Evolutionary conservation across 1,139 yeast genomes (phyloP).

Genomic region (Debaryomyces subglobosus): DNA sequence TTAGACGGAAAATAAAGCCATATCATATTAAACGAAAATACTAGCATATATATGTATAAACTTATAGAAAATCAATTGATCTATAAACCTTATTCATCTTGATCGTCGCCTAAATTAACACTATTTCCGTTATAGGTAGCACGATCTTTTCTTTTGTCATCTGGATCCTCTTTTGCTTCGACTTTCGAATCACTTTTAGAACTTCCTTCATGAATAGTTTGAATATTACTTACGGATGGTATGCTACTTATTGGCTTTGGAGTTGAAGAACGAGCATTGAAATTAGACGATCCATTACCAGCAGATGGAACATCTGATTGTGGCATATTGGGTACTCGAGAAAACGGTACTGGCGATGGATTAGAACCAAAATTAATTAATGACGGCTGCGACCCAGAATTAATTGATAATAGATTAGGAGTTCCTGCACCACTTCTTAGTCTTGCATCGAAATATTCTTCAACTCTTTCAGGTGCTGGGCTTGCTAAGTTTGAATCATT

Average conservation of each 20-base stretch:
- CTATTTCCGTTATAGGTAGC: conserved; percentile 28
- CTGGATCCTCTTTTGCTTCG: background rate
- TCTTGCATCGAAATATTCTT: conserved; percentile 3
- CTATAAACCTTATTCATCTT: background rate
- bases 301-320: background rate
- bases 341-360: conserved; percentile 10
- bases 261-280: conserved; percentile 19
- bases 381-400: conserved; percentile 19
- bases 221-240: conserved; percentile 24
- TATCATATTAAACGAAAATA: background rate
- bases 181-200: background rate
- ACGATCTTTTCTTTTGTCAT: conserved; percentile 7
- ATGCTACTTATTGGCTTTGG: conserved; percentile 18
- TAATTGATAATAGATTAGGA: conserved; percentile 24
- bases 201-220: conserved; percentile 23
- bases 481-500: background rate
- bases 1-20: background rate
- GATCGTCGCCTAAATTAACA: conserved; percentile 12
- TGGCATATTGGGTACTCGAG: background rate
- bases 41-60: background rate
- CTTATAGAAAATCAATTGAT: background rate
- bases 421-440: conserved; percentile 11
- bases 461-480: conserved; percentile 1
- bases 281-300: background rate
- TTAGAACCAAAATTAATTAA: conserved; percentile 20